A percentile compares a stretch with the other conserved stretches of the same genome.
Evolutionary conservation across 176 grass and related monocot genomes (phyloP).

Genomic region (Eragrostis curvula): DNA sequence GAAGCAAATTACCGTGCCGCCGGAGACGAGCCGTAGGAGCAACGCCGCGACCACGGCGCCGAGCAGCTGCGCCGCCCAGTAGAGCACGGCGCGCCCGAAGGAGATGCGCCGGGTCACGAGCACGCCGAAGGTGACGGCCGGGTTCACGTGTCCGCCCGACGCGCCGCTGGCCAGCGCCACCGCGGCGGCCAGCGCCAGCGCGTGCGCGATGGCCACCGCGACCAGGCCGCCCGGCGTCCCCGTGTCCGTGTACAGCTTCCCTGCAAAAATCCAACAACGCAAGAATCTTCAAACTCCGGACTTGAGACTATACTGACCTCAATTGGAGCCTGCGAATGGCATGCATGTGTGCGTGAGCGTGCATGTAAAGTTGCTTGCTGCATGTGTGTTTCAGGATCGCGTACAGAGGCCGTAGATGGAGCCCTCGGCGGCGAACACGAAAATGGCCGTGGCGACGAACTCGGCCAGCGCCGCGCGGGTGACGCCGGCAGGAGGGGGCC

Average conservation of each 20-base stretch:
- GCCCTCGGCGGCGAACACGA: slow-evolving; percentile 88
- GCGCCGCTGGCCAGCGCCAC: slow-evolving; percentile 50
- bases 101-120: slow-evolving; percentile 82
- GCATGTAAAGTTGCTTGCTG: neutral
- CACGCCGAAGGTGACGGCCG: slow-evolving; percentile 84
- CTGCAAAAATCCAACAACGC: slow-evolving; percentile 27
- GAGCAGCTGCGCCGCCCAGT: slow-evolving; percentile 86
- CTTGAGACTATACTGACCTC: neutral
- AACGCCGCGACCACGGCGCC: slow-evolving; percentile 69
- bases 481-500: slow-evolving; percentile 54
- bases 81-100: slow-evolving; percentile 59
- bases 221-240: slow-evolving; percentile 56
- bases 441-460: slow-evolving; percentile 81
- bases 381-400: neutral
- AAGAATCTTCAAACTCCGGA: neutral
- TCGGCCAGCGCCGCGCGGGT: slow-evolving; percentile 72
- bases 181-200: slow-evolving; percentile 63
- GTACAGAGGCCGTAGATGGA: slow-evolving; percentile 77
- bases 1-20: slow-evolving; percentile 66
- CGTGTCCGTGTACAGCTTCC: slow-evolving; percentile 76
- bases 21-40: slow-evolving; percentile 61
- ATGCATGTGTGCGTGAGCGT: neutral
- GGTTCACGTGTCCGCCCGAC: slow-evolving; percentile 79
- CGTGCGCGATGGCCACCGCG: slow-evolving; percentile 75
- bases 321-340: neutral